Evolutionary conservation across 768 basidiomycete species (phyloP).

Genomic region (Hemileccinum impolitum): DNA sequence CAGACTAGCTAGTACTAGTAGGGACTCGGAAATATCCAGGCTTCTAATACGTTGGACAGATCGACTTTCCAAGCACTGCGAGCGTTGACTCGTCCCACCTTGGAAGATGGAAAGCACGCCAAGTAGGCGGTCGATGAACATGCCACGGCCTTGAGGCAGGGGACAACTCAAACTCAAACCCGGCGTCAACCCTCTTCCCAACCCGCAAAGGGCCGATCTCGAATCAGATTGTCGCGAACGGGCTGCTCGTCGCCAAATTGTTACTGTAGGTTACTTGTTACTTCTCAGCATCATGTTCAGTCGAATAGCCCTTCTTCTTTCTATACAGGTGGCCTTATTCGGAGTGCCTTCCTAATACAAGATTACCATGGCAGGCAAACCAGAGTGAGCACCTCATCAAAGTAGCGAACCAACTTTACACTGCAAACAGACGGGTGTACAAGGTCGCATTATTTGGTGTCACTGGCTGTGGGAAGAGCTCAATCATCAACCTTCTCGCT

Average conservation of each 20-base stretch:
- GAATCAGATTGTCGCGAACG: neutral
- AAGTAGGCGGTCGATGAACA: constrained; percentile 8
- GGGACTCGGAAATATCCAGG: no score
- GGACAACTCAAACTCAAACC: no score
- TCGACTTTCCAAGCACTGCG: neutral
- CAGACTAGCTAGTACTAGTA: no score
- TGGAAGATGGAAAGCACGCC: constrained; percentile 13
- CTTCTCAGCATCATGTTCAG: neutral
- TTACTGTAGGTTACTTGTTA: neutral
- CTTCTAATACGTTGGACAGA: no score
- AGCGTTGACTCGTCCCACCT: no score
- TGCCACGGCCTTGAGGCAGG: constrained; percentile 15
- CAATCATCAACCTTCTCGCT: constrained; percentile 28
- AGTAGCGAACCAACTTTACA: constrained; percentile 1
- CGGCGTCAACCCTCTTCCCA: neutral
- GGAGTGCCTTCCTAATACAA: neutral
- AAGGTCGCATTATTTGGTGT: constrained; percentile 27
- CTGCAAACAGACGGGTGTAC: constrained; percentile 15
- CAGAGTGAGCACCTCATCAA: constrained; percentile 16
- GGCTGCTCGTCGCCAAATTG: neutral
- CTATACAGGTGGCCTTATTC: neutral
- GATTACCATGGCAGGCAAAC: constrained; percentile 3
- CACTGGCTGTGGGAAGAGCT: constrained; percentile 31
- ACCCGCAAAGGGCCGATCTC: neutral
- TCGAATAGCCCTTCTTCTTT: neutral